Conservation (phyloP, 805 yeast species). For the Wickerhamomyces alni region DNA sequence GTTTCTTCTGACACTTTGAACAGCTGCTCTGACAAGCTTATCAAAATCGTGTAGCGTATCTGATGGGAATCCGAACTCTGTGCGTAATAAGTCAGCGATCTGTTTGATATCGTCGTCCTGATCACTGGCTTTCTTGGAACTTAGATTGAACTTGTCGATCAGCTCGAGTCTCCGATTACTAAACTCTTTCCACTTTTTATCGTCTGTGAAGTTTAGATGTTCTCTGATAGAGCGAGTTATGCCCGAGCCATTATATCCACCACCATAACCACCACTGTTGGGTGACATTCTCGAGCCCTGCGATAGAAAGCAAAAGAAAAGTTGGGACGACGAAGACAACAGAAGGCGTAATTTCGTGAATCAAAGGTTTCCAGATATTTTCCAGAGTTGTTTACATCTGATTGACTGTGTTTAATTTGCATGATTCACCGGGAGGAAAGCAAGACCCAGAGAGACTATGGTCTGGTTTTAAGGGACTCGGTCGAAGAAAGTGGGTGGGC, state of each 20-base stretch:
- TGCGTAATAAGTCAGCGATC: constrained; percentile 71
- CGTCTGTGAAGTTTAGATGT: constrained; percentile 71
- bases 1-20: constrained; percentile 88
- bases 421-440: too few relatives aligned
- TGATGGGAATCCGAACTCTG: constrained; percentile 68
- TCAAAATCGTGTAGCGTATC: constrained; percentile 70
- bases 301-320: background rate
- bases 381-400: too few relatives aligned
- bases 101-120: constrained; percentile 77
- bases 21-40: constrained; percentile 85
- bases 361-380: too few relatives aligned
- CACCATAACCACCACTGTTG: background rate
- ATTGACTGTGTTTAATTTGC: too few relatives aligned
- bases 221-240: constrained; percentile 37
- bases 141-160: constrained; percentile 63
- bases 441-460: too few relatives aligned
- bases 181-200: constrained; percentile 80
- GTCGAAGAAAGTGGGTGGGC: too few relatives aligned
- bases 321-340: too few relatives aligned
- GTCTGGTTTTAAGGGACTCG: too few relatives aligned
- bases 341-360: too few relatives aligned
- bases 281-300: background rate
- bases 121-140: constrained; percentile 79
- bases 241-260: constrained; percentile 29
- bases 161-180: constrained; percentile 86